phyloP scores from a whole-genome alignment of 2,329 filamentous ascomycete species.

The Fonsecaea pugnacius region DNA sequence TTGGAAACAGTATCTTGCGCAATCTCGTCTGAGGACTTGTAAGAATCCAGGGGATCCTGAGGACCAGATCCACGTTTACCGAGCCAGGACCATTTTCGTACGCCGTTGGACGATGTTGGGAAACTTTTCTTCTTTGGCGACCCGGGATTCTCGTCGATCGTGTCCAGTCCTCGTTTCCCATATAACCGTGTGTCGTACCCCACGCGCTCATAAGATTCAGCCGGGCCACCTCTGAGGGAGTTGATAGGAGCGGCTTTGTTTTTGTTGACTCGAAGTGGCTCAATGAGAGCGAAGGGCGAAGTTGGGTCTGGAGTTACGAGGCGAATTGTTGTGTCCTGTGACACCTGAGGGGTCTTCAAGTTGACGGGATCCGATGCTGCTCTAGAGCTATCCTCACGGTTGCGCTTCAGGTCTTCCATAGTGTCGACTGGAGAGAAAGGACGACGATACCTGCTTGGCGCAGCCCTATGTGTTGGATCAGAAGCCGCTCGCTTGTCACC shows the following conservation, averaged over 20 bases:
- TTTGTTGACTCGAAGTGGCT: constrained; percentile 62
- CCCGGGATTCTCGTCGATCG: constrained; percentile 49
- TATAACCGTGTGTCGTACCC: constrained; percentile 40
- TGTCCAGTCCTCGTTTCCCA: constrained; percentile 43
- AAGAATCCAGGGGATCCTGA: constrained; percentile 22
- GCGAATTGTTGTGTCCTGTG: constrained; percentile 56
- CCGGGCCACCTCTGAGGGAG: constrained; percentile 39
- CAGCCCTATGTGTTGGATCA: constrained; percentile 46
- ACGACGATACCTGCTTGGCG: constrained; percentile 15
- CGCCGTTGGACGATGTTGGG: constrained; percentile 13
- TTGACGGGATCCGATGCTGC: constrained; percentile 42
- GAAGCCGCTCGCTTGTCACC: constrained; percentile 52
- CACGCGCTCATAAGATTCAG: constrained; percentile 36
- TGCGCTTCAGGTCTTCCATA: constrained; percentile 35
- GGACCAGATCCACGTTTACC: constrained; percentile 40
- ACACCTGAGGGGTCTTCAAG: constrained; percentile 22
- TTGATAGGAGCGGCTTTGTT: constrained; percentile 38
- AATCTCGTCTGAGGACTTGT: constrained; percentile 39
- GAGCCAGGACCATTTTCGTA: constrained; percentile 55
- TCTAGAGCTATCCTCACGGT: constrained; percentile 35
- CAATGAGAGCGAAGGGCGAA: constrained; percentile 50
- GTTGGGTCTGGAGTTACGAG: constrained; percentile 60
- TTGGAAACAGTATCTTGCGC: constrained; percentile 36
- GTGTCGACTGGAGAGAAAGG: constrained; percentile 33
- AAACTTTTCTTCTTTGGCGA: constrained; percentile 40